These are phyloP conservation scores for Trichoderma reesei DNA, from an alignment of 495 filamentous ascomycete species.

Conservation along the genomic window DNA sequence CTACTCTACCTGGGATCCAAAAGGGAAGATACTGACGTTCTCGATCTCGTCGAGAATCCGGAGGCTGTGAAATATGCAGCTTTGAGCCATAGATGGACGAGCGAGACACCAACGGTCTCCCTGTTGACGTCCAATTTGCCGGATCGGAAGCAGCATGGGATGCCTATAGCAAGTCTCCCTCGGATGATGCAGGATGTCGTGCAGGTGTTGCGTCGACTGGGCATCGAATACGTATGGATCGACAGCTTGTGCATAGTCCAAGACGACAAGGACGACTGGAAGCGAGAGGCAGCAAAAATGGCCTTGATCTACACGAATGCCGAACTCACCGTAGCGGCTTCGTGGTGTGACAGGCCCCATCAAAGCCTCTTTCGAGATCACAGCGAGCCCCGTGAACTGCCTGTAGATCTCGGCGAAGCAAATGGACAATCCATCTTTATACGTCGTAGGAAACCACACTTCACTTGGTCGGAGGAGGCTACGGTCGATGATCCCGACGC, in stretches of 20 bases:
- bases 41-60: background rate
- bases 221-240: conserved; percentile 34
- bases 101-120: background rate
- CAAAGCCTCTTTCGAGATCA: background rate
- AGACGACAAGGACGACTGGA: conserved; percentile 31
- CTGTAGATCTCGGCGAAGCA: background rate
- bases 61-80: background rate
- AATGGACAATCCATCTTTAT: background rate
- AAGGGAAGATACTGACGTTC: background rate
- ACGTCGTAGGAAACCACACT: background rate
- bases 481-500: background rate
- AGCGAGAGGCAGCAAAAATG: conserved; percentile 30
- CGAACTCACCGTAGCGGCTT: conserved; percentile 25
- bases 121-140: background rate
- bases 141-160: conserved; percentile 12
- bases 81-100: conserved; percentile 8
- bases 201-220: conserved; percentile 17
- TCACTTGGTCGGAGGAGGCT: background rate
- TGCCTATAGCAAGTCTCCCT: conserved; percentile 16
- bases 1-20: background rate
- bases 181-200: conserved; percentile 19
- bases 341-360: background rate
- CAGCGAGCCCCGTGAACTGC: background rate
- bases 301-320: conserved; percentile 29
- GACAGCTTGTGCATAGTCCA: conserved; percentile 38